Percentiles rank a stretch among this genome's conserved stretches.
These are phyloP conservation scores for Paecilomyces fulvus DNA, from an alignment of 2,329 filamentous ascomycete genomes.

Conservation along the genomic window DNA sequence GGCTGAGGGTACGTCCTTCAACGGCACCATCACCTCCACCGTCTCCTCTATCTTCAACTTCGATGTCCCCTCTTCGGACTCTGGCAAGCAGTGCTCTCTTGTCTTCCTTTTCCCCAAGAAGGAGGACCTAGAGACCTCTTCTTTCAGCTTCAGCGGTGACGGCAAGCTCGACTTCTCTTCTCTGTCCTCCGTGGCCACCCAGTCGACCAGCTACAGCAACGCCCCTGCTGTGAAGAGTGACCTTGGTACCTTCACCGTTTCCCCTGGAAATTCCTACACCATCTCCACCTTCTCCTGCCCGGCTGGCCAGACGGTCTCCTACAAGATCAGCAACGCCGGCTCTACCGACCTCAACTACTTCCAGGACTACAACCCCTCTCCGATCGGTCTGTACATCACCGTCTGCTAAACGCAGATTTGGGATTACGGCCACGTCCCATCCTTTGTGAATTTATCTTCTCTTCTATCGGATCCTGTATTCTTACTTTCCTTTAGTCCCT, in stretches of 20 bases:
- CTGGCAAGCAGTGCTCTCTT: slow-evolving; percentile 54
- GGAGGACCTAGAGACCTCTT: slow-evolving; percentile 51
- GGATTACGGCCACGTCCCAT: neutral
- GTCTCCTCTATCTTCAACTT: slow-evolving; percentile 61
- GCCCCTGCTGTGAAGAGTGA: slow-evolving; percentile 39
- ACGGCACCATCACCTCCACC: slow-evolving; percentile 46
- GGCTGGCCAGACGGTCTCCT: slow-evolving; percentile 44
- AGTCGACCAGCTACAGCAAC: slow-evolving; percentile 47
- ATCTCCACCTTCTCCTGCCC: slow-evolving; percentile 49
- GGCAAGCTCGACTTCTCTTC: slow-evolving; percentile 47
- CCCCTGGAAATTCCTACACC: slow-evolving; percentile 47
- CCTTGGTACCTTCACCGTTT: slow-evolving; percentile 38
- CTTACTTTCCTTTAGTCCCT: neutral
- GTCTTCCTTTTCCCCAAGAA: slow-evolving; percentile 57
- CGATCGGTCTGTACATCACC: slow-evolving; percentile 38
- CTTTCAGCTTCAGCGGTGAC: slow-evolving; percentile 46
- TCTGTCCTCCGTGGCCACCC: slow-evolving; percentile 39
- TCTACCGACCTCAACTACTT: slow-evolving; percentile 51
- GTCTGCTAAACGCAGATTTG: slow-evolving; percentile 21
- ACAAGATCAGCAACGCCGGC: slow-evolving; percentile 44
- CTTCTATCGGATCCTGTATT: neutral
- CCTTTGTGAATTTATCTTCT: neutral
- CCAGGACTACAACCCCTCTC: slow-evolving; percentile 52
- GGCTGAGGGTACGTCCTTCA: slow-evolving; percentile 46
- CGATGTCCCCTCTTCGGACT: slow-evolving; percentile 48